These are phyloP conservation scores for Earliella scabrosa DNA, from an alignment of 1,284 basidiomycete species.

Conservation along the genomic window DNA sequence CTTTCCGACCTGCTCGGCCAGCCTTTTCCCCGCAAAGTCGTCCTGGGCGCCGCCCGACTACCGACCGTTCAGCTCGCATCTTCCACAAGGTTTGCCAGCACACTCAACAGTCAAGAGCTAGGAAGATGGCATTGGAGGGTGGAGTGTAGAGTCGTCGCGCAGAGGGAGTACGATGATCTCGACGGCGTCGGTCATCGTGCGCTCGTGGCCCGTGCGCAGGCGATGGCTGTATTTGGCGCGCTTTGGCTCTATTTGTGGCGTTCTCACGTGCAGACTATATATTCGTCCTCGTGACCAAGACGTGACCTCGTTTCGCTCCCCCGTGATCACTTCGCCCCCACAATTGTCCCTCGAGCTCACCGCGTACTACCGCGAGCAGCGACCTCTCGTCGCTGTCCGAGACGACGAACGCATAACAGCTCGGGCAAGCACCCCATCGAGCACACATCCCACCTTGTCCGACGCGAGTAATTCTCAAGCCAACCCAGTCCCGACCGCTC, in stretches of 20 bases:
- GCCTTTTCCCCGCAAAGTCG: too few species aligned
- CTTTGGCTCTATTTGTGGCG: slow-evolving; percentile 32
- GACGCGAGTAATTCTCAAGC: background rate
- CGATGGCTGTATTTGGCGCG: slow-evolving; percentile 25
- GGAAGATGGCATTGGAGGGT: too few species aligned
- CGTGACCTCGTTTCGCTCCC: slow-evolving; percentile 41
- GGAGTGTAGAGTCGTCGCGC: too few species aligned
- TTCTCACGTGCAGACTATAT: slow-evolving; percentile 41
- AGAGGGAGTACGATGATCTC: too few species aligned
- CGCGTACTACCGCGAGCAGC: slow-evolving; percentile 26
- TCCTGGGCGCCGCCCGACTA: too few species aligned
- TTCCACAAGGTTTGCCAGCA: too few species aligned
- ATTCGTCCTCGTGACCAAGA: slow-evolving; percentile 34
- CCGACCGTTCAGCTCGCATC: too few species aligned
- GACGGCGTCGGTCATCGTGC: too few species aligned
- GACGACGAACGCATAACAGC: slow-evolving; percentile 4
- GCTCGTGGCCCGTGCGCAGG: slow-evolving; percentile 29
- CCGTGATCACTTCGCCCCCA: slow-evolving; percentile 39
- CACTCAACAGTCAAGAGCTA: too few species aligned
- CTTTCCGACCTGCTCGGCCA: too few species aligned
- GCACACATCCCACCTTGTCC: background rate
- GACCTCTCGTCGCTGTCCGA: slow-evolving; percentile 10
- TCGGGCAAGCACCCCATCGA: background rate
- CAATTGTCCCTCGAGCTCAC: slow-evolving; percentile 26
- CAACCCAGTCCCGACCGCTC: background rate